These are phyloP conservation scores for Xylaria telfairii DNA, from an alignment of 495 filamentous ascomycete species.

Conservation along the genomic window DNA sequence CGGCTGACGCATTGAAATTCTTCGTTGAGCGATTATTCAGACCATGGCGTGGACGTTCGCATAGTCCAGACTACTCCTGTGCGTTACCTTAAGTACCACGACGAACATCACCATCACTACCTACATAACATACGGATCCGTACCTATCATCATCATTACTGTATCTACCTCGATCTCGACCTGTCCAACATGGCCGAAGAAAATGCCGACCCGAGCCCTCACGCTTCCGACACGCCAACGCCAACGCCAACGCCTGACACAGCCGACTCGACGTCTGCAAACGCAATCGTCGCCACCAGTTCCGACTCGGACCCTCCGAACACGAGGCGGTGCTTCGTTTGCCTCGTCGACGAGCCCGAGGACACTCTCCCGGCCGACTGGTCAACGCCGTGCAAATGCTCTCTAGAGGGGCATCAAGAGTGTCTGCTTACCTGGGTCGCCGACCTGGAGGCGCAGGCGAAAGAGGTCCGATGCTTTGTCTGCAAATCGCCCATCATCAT, in stretches of 20 bases:
- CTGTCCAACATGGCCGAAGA: conserved; percentile 6
- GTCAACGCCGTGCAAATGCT: conserved; percentile 88
- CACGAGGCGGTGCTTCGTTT: conserved; percentile 88
- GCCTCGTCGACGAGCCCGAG: conserved; percentile 83
- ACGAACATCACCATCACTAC: background rate
- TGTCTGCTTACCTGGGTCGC: conserved; percentile 92
- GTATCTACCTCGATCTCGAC: background rate
- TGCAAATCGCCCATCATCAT: conserved; percentile 84
- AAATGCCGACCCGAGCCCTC: conserved; percentile 21
- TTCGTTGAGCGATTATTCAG: background rate
- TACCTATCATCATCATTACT: background rate
- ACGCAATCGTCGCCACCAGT: background rate
- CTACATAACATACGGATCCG: no score
- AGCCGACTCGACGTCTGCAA: background rate
- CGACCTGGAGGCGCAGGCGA: conserved; percentile 69
- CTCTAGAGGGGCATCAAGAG: conserved; percentile 84
- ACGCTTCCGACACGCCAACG: conserved; percentile 21
- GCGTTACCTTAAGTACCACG: background rate
- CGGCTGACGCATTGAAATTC: background rate
- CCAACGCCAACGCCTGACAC: conserved; percentile 1
- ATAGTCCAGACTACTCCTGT: background rate
- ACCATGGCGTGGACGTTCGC: conserved; percentile 15
- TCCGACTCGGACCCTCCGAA: conserved; percentile 30
- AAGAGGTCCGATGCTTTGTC: conserved; percentile 79
- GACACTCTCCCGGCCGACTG: conserved; percentile 68